Percentiles rank a stretch among this genome's conserved stretches.
Conservation (phyloP, 2,329 filamentous ascomycete genomes). For the Decorospora gaudefroyi region DNA sequence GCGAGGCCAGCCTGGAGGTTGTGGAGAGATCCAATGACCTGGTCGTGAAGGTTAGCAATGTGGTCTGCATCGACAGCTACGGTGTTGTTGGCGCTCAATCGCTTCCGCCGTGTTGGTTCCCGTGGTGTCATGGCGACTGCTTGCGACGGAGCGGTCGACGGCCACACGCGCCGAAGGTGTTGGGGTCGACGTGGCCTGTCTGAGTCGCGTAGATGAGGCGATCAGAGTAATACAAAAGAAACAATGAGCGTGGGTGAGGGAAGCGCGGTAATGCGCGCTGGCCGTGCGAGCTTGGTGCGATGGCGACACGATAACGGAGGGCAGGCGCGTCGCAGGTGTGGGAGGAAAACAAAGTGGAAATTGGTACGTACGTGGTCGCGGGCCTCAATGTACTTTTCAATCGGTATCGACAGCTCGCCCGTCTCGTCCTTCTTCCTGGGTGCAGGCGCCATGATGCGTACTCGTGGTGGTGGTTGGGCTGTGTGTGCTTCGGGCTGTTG, state of each 20-base stretch:
- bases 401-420: slow-evolving; percentile 57
- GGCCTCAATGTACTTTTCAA: slow-evolving; percentile 77
- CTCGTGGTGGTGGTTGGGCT: slow-evolving; percentile 4
- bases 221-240: slow-evolving; percentile 15
- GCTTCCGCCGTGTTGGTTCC: slow-evolving; percentile 23
- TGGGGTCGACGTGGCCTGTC: slow-evolving; percentile 7
- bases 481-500: slow-evolving; percentile 15
- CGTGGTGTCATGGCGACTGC: slow-evolving; percentile 7
- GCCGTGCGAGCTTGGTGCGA: slow-evolving; percentile 8
- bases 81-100: slow-evolving; percentile 4
- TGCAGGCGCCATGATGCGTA: slow-evolving; percentile 33
- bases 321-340: slow-evolving; percentile 24
- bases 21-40: slow-evolving; percentile 78
- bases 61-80: slow-evolving; percentile 1
- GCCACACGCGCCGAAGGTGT: slow-evolving; percentile 13
- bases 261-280: slow-evolving; percentile 10
- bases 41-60: slow-evolving; percentile 18
- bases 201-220: slow-evolving; percentile 35
- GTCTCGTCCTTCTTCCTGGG: slow-evolving; percentile 40
- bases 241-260: slow-evolving; percentile 4
- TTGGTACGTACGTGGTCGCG: slow-evolving; percentile 73
- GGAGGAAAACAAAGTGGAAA: slow-evolving; percentile 11
- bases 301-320: slow-evolving; percentile 15
- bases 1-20: slow-evolving; percentile 67
- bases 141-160: not conserved